Evolutionary conservation across 805 yeast genomes (phyloP).

Genomic region (Wickerhamiella cacticola): DNA sequence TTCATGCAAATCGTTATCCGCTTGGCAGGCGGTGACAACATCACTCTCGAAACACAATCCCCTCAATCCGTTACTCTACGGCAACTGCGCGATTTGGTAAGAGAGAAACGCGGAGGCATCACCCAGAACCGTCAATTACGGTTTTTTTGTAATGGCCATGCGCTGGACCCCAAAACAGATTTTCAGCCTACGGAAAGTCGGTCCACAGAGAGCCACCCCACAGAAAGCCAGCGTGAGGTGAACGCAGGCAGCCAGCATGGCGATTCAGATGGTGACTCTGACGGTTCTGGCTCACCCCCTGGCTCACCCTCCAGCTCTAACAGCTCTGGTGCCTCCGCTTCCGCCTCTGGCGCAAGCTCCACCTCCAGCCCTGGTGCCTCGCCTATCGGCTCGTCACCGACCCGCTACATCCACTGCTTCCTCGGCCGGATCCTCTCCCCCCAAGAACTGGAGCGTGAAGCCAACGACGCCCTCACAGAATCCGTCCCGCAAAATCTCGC

Average conservation of each 20-base stretch:
- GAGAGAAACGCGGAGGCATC: conserved; percentile 29
- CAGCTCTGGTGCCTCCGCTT: too few relatives aligned
- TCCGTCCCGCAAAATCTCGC: conserved; percentile 29
- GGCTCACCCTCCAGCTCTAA: too few relatives aligned
- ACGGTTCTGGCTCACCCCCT: too few relatives aligned
- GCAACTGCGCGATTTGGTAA: conserved; percentile 36
- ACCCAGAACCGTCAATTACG: conserved; percentile 41
- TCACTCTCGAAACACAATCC: conserved; percentile 30
- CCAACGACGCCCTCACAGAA: conserved; percentile 33
- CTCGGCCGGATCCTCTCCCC: conserved; percentile 52
- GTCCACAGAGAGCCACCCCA: too few relatives aligned
- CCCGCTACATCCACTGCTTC: conserved; percentile 71
- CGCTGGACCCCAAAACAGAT: conserved; percentile 45
- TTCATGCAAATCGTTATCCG: conserved; percentile 29
- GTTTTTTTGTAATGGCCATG: conserved; percentile 57
- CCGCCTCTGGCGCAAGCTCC: too few relatives aligned
- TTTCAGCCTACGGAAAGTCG: too few relatives aligned
- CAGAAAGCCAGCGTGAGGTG: too few relatives aligned
- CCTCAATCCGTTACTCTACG: conserved; percentile 24
- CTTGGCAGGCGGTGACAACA: conserved; percentile 39
- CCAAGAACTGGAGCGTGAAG: conserved; percentile 49
- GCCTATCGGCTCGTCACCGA: too few relatives aligned
- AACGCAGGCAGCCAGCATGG: too few relatives aligned
- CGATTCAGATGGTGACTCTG: too few relatives aligned
- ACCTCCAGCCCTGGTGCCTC: too few relatives aligned